These are phyloP conservation scores for Auriscalpium vulgare DNA, from an alignment of 768 basidiomycete genomes.

Conservation along the genomic window DNA sequence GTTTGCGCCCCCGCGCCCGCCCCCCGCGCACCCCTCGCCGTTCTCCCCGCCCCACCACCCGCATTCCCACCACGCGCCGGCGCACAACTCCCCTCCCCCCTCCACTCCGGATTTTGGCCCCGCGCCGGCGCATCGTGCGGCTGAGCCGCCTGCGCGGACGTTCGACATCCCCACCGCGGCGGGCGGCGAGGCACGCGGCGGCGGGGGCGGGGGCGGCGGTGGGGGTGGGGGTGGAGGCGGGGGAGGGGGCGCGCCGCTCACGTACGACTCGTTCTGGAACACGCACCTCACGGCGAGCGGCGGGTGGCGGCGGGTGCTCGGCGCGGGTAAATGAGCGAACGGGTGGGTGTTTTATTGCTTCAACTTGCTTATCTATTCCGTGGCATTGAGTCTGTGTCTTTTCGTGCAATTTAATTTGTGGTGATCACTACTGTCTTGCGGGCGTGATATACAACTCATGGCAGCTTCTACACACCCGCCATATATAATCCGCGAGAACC, in stretches of 20 bases:
- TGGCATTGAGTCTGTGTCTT: too few species aligned
- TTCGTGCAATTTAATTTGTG: too few species aligned
- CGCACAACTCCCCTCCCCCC: neutral
- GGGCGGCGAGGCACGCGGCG: neutral
- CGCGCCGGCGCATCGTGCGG: neutral
- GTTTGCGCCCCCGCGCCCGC: neutral
- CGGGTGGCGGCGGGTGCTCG: slow-evolving; percentile 8
- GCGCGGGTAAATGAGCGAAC: neutral
- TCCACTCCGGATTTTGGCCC: neutral
- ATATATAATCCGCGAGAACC: too few species aligned
- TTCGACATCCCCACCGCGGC: slow-evolving; percentile 14
- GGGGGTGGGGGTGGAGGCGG: neutral
- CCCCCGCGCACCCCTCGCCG: neutral
- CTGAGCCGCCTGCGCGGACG: neutral
- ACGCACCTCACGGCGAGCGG: slow-evolving; percentile 8
- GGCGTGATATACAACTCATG: too few species aligned
- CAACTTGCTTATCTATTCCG: too few species aligned
- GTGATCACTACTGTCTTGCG: too few species aligned
- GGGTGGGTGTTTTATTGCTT: too few species aligned
- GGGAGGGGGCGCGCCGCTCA: slow-evolving; percentile 7
- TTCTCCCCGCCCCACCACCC: neutral
- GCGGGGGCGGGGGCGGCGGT: too few species aligned
- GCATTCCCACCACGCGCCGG: neutral
- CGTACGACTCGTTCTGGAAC: slow-evolving; percentile 17
- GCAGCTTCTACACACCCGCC: too few species aligned